Conservation (phyloP, 1,284 basidiomycete genomes). For the Xerocomus amazonicus region DNA sequence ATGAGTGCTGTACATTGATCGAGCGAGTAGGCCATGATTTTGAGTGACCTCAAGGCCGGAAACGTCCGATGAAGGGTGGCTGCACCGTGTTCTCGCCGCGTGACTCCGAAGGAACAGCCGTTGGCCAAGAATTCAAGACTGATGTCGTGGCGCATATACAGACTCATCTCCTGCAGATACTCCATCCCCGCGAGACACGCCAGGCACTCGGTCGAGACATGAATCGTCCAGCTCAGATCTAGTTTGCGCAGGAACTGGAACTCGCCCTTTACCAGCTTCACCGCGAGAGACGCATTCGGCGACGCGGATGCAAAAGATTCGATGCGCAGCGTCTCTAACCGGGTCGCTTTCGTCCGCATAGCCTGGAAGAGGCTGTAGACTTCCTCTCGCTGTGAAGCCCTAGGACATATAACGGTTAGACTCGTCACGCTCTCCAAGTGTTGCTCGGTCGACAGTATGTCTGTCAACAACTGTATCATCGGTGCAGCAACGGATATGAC, state of each 20-base stretch:
- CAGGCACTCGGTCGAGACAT: slow-evolving; percentile 26
- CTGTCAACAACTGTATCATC: slow-evolving; percentile 20
- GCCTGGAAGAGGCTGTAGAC: slow-evolving; percentile 25
- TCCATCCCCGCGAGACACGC: slow-evolving; percentile 19
- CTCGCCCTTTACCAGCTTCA: slow-evolving; percentile 18
- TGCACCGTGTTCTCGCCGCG: background rate
- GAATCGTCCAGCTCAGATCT: slow-evolving; percentile 22
- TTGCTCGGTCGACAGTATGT: slow-evolving; percentile 20
- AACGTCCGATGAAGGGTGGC: slow-evolving; percentile 13
- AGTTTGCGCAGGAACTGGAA: slow-evolving; percentile 24
- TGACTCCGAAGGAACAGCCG: slow-evolving; percentile 4
- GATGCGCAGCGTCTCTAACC: slow-evolving; percentile 20
- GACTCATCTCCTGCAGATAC: slow-evolving; percentile 21
- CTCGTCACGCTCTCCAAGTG: slow-evolving; percentile 20
- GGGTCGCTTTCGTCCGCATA: slow-evolving; percentile 19
- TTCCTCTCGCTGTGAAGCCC: slow-evolving; percentile 15
- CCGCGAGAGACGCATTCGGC: slow-evolving; percentile 10
- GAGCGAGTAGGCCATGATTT: slow-evolving; percentile 23
- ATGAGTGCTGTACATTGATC: slow-evolving; percentile 28
- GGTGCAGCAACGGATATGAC: slow-evolving; percentile 23
- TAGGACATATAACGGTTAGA: slow-evolving; percentile 26
- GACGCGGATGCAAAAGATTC: slow-evolving; percentile 24
- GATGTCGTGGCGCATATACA: slow-evolving; percentile 23
- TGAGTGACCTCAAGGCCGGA: slow-evolving; percentile 23
- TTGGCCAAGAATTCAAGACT: slow-evolving; percentile 14